A percentile compares a stretch with the other conserved stretches of the same genome.
These are phyloP conservation scores for Hypoxylon sp. DNA, from an alignment of 2,329 filamentous ascomycete species.

Conservation along the genomic window DNA sequence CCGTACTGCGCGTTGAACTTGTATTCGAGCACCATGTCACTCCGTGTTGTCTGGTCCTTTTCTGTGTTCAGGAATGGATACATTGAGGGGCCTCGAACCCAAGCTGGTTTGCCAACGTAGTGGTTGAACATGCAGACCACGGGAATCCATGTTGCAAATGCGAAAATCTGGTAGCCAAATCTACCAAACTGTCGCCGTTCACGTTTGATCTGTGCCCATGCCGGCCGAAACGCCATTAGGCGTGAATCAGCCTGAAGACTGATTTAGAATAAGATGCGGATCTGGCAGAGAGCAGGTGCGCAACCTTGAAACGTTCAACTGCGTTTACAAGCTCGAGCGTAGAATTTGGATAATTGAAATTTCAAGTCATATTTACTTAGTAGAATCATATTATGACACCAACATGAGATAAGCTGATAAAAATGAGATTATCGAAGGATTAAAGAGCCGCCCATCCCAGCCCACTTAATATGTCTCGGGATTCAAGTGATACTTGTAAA, in stretches of 20 bases:
- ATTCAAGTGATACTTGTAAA: background rate
- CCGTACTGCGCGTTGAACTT: constrained; percentile 70
- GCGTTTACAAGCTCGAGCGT: constrained; percentile 2
- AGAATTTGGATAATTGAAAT: constrained; percentile 14
- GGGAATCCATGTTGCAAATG: constrained; percentile 71
- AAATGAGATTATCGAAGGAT: background rate
- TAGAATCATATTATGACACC: background rate
- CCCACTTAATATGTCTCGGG: background rate
- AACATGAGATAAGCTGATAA: constrained; percentile 13
- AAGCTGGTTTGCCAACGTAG: constrained; percentile 69
- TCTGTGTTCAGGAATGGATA: constrained; percentile 80
- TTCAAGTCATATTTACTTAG: background rate
- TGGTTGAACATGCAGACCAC: constrained; percentile 71
- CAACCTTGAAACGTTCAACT: constrained; percentile 4
- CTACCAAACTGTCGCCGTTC: constrained; percentile 45
- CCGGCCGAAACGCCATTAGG: constrained; percentile 53
- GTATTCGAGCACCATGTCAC: constrained; percentile 69
- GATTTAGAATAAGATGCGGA: constrained; percentile 2
- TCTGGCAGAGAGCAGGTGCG: background rate
- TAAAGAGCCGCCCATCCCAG: background rate
- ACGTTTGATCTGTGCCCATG: constrained; percentile 54
- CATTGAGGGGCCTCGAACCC: constrained; percentile 77
- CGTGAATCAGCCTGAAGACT: constrained; percentile 16
- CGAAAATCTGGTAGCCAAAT: constrained; percentile 62
- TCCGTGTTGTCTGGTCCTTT: constrained; percentile 65